Conservation (phyloP, 805 yeast genomes). For the Schizosaccharomyces cryophilus region DNA sequence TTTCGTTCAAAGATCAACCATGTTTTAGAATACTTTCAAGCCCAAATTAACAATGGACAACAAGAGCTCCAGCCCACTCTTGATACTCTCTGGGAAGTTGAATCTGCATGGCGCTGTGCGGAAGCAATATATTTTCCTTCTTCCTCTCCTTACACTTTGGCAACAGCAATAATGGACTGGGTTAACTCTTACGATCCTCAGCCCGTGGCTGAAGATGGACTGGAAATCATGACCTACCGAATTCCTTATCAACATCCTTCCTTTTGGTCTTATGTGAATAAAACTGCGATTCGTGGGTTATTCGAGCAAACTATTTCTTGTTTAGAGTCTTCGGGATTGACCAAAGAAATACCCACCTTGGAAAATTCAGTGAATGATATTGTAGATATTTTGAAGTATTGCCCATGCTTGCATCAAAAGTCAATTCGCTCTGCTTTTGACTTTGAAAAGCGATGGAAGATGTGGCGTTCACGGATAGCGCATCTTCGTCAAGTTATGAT, state of each 20-base stretch:
- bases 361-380: background rate
- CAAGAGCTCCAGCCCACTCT: background rate
- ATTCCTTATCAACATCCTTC: constrained; percentile 1
- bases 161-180: background rate
- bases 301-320: constrained; percentile 1
- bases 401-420: background rate
- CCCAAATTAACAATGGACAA: background rate
- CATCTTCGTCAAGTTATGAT: background rate
- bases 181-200: constrained; percentile 2
- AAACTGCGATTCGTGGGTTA: background rate
- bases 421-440: background rate
- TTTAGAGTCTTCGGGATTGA: background rate
- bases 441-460: background rate
- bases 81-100: background rate
- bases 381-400: background rate
- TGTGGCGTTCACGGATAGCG: constrained; percentile 1
- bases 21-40: background rate
- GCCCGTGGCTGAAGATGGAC: constrained; percentile 1
- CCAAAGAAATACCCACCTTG: background rate
- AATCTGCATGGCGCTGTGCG: background rate
- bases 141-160: background rate
- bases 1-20: background rate
- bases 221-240: constrained; percentile 2
- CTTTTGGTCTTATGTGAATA: constrained; percentile 1
- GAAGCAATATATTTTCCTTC: background rate